These are phyloP conservation scores for Ceratobasidium sp. DNA, from an alignment of 1,284 basidiomycete genomes.

Conservation along the genomic window DNA sequence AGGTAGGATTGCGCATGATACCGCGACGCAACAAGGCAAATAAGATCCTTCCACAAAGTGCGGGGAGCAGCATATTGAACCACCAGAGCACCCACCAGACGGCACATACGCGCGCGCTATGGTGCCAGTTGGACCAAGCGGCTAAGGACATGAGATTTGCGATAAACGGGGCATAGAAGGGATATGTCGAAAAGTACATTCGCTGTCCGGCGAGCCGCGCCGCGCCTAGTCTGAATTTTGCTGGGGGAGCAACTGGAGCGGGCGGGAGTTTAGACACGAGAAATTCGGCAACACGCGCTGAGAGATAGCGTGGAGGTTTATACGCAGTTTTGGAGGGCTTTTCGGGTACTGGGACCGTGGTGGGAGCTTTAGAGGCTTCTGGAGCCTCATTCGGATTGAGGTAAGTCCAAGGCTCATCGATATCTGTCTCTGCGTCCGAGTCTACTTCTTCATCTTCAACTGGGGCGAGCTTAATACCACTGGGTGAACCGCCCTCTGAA, in stretches of 20 bases:
- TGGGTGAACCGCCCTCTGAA: background rate
- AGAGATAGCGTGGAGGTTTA: conserved; percentile 1
- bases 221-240: conserved; percentile 13
- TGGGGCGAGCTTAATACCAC: background rate
- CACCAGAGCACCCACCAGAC: conserved; percentile 74
- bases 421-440: conserved; percentile 28
- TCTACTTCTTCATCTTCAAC: conserved; percentile 3
- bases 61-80: conserved; percentile 62
- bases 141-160: conserved; percentile 56
- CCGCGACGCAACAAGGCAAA: conserved; percentile 59
- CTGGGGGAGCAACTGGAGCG: background rate
- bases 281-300: conserved; percentile 9
- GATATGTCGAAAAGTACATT: conserved; percentile 51
- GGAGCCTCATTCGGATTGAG: background rate
- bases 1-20: conserved; percentile 62
- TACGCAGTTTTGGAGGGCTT: background rate
- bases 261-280: background rate
- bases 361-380: background rate
- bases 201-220: conserved; percentile 13
- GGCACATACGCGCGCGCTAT: conserved; percentile 59
- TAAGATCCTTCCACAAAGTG: conserved; percentile 58
- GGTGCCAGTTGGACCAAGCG: conserved; percentile 60
- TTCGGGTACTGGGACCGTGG: background rate
- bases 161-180: conserved; percentile 59
- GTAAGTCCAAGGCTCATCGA: conserved; percentile 32